A percentile compares a stretch with the other conserved stretches of the same genome.
phyloP scores from a whole-genome alignment of 805 yeast species.

The Pichia exigua region DNA sequence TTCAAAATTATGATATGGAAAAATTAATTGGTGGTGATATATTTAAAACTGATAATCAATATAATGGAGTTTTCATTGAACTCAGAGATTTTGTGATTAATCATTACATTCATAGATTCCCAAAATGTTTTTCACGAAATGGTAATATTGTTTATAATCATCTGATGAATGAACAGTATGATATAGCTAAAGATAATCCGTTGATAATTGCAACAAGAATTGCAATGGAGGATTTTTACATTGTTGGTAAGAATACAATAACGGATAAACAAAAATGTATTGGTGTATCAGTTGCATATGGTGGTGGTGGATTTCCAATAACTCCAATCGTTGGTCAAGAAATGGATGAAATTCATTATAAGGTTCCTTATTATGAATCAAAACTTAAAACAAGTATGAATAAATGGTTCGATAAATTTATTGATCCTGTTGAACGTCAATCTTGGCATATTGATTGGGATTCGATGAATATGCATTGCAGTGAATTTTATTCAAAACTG shows the following conservation, averaged over 20 bases:
- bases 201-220: slow-evolving; percentile 36
- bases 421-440: slow-evolving; percentile 40
- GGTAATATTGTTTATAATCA: slow-evolving; percentile 34
- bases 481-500: slow-evolving; percentile 24
- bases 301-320: slow-evolving; percentile 45
- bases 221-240: slow-evolving; percentile 44
- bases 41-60: slow-evolving; percentile 30
- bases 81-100: slow-evolving; percentile 35
- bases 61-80: slow-evolving; percentile 34
- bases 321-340: slow-evolving; percentile 25
- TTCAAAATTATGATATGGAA: slow-evolving; percentile 31
- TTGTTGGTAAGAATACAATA: slow-evolving; percentile 31
- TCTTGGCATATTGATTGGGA: slow-evolving; percentile 48
- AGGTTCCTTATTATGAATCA: slow-evolving; percentile 41
- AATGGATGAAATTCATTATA: slow-evolving; percentile 37
- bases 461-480: slow-evolving; percentile 26
- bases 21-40: slow-evolving; percentile 24
- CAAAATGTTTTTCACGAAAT: slow-evolving; percentile 31
- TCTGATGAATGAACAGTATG: slow-evolving; percentile 35
- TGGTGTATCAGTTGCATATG: slow-evolving; percentile 46
- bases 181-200: slow-evolving; percentile 37
- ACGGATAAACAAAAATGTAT: slow-evolving; percentile 35
- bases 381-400: slow-evolving; percentile 43
- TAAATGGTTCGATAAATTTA: slow-evolving; percentile 39
- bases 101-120: slow-evolving; percentile 38